Percentiles rank a stretch among this genome's conserved stretches.
phyloP scores from a whole-genome alignment of 768 basidiomycete species.

The Termitomyces sp. region DNA sequence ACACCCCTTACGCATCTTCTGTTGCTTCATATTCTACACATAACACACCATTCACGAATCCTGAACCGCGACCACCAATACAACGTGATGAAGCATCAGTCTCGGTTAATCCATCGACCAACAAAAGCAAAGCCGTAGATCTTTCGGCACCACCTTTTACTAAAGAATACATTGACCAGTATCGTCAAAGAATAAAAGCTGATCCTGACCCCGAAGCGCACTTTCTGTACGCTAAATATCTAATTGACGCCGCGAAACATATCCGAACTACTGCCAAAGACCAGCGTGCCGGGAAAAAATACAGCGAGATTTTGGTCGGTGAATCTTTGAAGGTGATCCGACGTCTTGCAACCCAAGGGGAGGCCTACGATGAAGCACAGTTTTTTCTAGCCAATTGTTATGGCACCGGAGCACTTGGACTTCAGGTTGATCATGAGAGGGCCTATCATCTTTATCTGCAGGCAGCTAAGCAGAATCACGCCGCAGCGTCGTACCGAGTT shows the following conservation, averaged over 20 bases:
- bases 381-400: constrained; percentile 98
- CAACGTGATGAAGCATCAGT: constrained; percentile 54
- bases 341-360: constrained; percentile 86
- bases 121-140: constrained; percentile 79
- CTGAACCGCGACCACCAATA: constrained; percentile 53
- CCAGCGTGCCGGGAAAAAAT: constrained; percentile 83
- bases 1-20: constrained; percentile 13
- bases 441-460: constrained; percentile 97
- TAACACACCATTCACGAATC: constrained; percentile 29
- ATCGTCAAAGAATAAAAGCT: constrained; percentile 93
- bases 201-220: constrained; percentile 99
- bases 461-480: constrained; percentile 95
- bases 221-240: constrained; percentile 96
- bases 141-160: constrained; percentile 83
- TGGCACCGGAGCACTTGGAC: constrained; percentile 92
- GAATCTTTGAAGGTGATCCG: constrained; percentile 93
- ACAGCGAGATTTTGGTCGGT: constrained; percentile 78
- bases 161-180: constrained; percentile 96
- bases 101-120: constrained; percentile 51
- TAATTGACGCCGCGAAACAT: constrained; percentile 96
- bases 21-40: constrained; percentile 21
- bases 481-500: constrained; percentile 91
- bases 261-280: constrained; percentile 71
- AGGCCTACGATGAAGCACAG: constrained; percentile 93
- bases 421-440: constrained; percentile 95